Conservation (phyloP, 1,284 basidiomycete genomes). For the Leccinum huronense region DNA sequence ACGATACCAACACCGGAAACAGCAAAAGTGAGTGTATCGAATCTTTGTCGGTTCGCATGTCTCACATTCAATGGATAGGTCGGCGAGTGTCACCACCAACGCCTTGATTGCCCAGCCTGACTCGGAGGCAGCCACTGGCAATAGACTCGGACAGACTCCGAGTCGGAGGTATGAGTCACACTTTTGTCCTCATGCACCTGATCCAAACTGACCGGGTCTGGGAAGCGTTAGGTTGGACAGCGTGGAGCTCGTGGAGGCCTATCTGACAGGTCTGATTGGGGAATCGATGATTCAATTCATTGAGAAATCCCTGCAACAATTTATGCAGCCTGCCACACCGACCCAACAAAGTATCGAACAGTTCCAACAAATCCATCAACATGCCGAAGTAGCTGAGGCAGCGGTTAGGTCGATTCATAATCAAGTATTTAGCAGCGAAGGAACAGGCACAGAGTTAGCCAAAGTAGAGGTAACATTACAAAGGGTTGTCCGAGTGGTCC, state of each 20-base stretch:
- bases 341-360: neutral
- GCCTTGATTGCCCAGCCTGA: neutral
- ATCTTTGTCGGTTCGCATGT: too few relatives aligned
- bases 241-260: neutral
- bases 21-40: neutral
- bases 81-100: neutral
- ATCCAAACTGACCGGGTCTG: neutral
- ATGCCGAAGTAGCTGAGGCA: neutral
- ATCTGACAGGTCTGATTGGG: neutral
- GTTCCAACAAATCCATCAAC: neutral
- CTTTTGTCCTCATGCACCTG: neutral
- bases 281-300: neutral
- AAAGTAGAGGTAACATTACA: neutral
- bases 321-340: neutral
- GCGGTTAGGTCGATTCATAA: neutral
- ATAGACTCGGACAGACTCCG: neutral
- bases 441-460: neutral
- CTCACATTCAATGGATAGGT: neutral
- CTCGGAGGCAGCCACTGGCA: neutral
- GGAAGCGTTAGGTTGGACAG: neutral
- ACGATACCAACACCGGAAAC: neutral
- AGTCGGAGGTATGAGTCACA: neutral
- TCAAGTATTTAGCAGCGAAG: neutral
- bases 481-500: neutral
- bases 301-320: neutral